Conservation (phyloP, 2,329 filamentous ascomycete species). For the Sporothrix luriei region DNA sequence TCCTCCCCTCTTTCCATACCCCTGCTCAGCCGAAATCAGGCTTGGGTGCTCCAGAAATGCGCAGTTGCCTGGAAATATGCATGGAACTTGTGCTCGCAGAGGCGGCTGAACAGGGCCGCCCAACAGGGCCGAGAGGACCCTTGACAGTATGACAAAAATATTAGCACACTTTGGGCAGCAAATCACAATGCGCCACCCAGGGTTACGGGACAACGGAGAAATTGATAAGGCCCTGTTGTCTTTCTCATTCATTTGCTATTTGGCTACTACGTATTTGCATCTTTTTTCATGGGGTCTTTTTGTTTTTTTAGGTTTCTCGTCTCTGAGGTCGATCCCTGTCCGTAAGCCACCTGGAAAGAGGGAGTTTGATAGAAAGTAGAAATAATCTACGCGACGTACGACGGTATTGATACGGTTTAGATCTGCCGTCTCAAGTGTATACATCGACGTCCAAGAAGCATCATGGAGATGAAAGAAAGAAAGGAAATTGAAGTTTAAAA, state of each 20-base stretch:
- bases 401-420: neutral
- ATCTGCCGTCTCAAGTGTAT: neutral
- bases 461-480: too few relatives aligned
- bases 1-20: neutral
- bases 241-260: neutral
- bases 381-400: conserved; percentile 1
- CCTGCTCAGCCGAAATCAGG: conserved; percentile 17
- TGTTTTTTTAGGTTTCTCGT: too few relatives aligned
- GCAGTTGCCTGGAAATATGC: conserved; percentile 21
- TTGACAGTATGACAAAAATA: neutral
- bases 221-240: neutral
- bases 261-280: too few relatives aligned
- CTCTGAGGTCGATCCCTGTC: neutral
- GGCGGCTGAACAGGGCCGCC: too few relatives aligned
- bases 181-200: neutral
- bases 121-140: conserved; percentile 15
- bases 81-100: conserved; percentile 27
- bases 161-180: neutral
- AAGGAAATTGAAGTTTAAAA: neutral
- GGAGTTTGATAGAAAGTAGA: neutral
- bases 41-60: neutral
- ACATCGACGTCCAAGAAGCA: neutral
- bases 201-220: neutral
- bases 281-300: too few relatives aligned
- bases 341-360: neutral